These are phyloP conservation scores for Wickerhamia fluorescens DNA, from an alignment of 805 yeast genomes.

Conservation along the genomic window DNA sequence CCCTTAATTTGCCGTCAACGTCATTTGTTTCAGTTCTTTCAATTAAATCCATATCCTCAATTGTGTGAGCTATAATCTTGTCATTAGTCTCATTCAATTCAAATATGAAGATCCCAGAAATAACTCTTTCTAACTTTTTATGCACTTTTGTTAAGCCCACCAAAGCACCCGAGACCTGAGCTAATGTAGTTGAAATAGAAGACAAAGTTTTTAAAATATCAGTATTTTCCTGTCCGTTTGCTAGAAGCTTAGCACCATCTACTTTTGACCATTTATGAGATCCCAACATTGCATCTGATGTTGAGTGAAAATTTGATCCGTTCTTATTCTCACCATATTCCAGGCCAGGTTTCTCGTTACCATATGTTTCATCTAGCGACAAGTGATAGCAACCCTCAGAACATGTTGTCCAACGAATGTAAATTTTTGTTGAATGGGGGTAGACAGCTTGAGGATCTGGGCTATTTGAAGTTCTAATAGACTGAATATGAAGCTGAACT, in stretches of 20 bases:
- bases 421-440: slow-evolving; percentile 41
- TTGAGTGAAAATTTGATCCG: slow-evolving; percentile 14
- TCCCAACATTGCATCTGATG: slow-evolving; percentile 34
- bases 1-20: slow-evolving; percentile 18
- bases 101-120: slow-evolving; percentile 56
- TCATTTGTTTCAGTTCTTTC: slow-evolving; percentile 33
- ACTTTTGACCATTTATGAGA: slow-evolving; percentile 34
- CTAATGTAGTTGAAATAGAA: slow-evolving; percentile 17
- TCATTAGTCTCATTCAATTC: slow-evolving; percentile 55
- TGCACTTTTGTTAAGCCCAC: slow-evolving; percentile 24
- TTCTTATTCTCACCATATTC: slow-evolving; percentile 1
- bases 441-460: slow-evolving; percentile 26
- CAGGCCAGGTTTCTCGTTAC: slow-evolving; percentile 1
- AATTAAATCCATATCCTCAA: slow-evolving; percentile 57
- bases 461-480: slow-evolving; percentile 25
- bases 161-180: slow-evolving; percentile 25
- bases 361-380: slow-evolving; percentile 7
- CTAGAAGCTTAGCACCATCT: slow-evolving; percentile 18
- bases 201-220: slow-evolving; percentile 7
- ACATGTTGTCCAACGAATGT: slow-evolving; percentile 54
- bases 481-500: slow-evolving; percentile 46
- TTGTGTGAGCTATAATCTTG: slow-evolving; percentile 52
- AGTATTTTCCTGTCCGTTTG: slow-evolving; percentile 1
- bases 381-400: slow-evolving; percentile 45
- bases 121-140: slow-evolving; percentile 31